Evolutionary conservation across 768 basidiomycete genomes (phyloP).

Genomic region (Rhizopogon salebrosus): DNA sequence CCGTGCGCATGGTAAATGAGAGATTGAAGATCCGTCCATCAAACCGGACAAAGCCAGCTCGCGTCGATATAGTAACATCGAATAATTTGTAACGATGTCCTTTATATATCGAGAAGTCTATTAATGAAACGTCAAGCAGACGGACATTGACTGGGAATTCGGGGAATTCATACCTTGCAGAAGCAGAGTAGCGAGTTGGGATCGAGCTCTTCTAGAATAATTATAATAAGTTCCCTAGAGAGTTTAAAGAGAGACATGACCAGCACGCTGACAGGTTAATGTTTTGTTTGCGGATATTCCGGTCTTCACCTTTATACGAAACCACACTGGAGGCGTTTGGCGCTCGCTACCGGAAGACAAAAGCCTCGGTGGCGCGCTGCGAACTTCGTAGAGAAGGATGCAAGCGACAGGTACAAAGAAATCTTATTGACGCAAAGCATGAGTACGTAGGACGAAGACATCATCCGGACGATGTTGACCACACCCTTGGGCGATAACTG

Average conservation of each 20-base stretch:
- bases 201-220: conserved; percentile 29
- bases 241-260: conserved; percentile 31
- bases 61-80: conserved; percentile 26
- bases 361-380: conserved; percentile 26
- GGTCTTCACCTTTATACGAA: conserved; percentile 24
- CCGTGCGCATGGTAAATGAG: conserved; percentile 12
- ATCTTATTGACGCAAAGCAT: conserved; percentile 21
- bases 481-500: conserved; percentile 14
- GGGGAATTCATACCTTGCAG: conserved; percentile 19
- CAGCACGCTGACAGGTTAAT: conserved; percentile 26
- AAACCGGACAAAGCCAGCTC: conserved; percentile 27
- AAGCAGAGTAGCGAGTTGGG: conserved; percentile 27
- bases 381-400: conserved; percentile 23
- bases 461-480: conserved; percentile 16
- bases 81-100: conserved; percentile 17
- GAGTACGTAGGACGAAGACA: conserved; percentile 20
- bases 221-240: conserved; percentile 23
- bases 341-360: conserved; percentile 26
- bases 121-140: neutral
- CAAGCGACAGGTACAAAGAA: conserved; percentile 24
- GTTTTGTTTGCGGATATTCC: conserved; percentile 8
- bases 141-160: neutral
- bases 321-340: conserved; percentile 15
- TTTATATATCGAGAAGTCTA: conserved; percentile 22
- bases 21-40: conserved; percentile 20